phyloP scores from a whole-genome alignment of 2,329 filamentous ascomycete genomes.

The Fusarium clavum region DNA sequence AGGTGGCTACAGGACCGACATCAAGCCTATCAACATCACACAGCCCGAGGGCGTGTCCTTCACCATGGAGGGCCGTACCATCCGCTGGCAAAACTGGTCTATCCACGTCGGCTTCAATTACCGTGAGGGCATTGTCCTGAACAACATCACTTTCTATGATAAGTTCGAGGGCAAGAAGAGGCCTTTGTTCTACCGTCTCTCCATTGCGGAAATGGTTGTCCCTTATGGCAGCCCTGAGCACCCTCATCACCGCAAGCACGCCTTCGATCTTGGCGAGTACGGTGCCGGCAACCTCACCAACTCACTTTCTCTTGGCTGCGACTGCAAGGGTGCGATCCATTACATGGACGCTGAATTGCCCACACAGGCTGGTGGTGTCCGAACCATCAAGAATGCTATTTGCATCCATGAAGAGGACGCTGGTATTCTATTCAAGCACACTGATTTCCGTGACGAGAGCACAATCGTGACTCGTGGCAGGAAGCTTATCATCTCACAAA shows the following conservation, averaged over 20 bases:
- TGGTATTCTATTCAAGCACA: constrained; percentile 94
- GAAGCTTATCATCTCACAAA: constrained; percentile 88
- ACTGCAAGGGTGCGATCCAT: constrained; percentile 91
- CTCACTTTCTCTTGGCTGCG: constrained; percentile 78
- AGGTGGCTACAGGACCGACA: constrained; percentile 79
- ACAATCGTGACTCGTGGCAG: constrained; percentile 86
- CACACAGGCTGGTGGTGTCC: constrained; percentile 77
- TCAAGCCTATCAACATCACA: constrained; percentile 89
- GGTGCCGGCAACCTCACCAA: constrained; percentile 88
- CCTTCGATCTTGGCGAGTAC: constrained; percentile 84
- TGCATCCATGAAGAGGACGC: constrained; percentile 96
- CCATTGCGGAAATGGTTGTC: constrained; percentile 93
- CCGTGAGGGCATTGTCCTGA: constrained; percentile 88
- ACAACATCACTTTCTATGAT: constrained; percentile 91
- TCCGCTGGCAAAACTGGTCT: constrained; percentile 94
- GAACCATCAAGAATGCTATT: constrained; percentile 90
- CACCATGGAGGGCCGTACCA: constrained; percentile 73
- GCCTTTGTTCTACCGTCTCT: constrained; percentile 88
- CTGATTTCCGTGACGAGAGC: constrained; percentile 90
- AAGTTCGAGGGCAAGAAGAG: constrained; percentile 72
- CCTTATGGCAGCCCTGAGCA: constrained; percentile 86
- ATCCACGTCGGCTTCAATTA: constrained; percentile 97
- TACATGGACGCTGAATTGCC: constrained; percentile 92
- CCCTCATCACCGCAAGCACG: constrained; percentile 84
- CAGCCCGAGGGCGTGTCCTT: constrained; percentile 93